A percentile compares a stretch with the other conserved stretches of the same genome.
Conservation (phyloP, 2,329 filamentous ascomycete genomes). For the Tolypocladium capitatum region DNA sequence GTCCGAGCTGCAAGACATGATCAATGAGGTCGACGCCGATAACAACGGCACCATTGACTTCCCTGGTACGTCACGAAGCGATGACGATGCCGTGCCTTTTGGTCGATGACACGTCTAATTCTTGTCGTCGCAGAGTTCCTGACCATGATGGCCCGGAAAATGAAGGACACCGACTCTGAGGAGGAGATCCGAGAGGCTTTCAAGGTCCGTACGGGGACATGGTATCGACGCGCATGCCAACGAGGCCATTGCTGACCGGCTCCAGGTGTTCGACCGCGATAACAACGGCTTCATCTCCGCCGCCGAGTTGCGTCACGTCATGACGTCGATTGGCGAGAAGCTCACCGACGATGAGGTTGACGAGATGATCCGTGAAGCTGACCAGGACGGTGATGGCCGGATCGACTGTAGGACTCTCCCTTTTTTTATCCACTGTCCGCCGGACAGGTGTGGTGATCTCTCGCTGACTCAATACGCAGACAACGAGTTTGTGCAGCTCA, state of each 20-base stretch:
- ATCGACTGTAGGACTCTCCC: slow-evolving; percentile 59
- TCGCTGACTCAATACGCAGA: slow-evolving; percentile 34
- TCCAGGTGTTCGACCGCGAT: slow-evolving; percentile 67
- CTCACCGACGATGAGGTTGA: slow-evolving; percentile 83
- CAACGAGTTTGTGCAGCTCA: slow-evolving; percentile 87
- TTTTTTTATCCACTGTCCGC: background rate
- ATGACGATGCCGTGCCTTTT: background rate
- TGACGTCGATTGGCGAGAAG: slow-evolving; percentile 87
- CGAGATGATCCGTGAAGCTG: slow-evolving; percentile 85
- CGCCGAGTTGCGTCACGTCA: slow-evolving; percentile 77
- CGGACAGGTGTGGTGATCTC: background rate
- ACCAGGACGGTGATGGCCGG: slow-evolving; percentile 78
- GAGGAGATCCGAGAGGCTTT: slow-evolving; percentile 84
- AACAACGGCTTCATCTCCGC: slow-evolving; percentile 89
- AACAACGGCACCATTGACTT: slow-evolving; percentile 91
- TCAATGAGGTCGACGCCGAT: slow-evolving; percentile 85
- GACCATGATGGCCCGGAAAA: slow-evolving; percentile 89
- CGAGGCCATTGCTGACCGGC: background rate
- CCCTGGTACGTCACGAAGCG: slow-evolving; percentile 47
- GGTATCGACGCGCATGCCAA: background rate
- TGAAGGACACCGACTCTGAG: slow-evolving; percentile 87
- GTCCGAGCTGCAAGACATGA: slow-evolving; percentile 86
- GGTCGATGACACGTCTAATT: background rate
- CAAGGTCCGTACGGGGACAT: slow-evolving; percentile 41
- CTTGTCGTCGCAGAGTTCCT: slow-evolving; percentile 52